A percentile compares a stretch with the other conserved stretches of the same genome.
Evolutionary conservation across 179 eudicot genomes (phyloP).

Genomic region (Silene noctiflora): DNA sequence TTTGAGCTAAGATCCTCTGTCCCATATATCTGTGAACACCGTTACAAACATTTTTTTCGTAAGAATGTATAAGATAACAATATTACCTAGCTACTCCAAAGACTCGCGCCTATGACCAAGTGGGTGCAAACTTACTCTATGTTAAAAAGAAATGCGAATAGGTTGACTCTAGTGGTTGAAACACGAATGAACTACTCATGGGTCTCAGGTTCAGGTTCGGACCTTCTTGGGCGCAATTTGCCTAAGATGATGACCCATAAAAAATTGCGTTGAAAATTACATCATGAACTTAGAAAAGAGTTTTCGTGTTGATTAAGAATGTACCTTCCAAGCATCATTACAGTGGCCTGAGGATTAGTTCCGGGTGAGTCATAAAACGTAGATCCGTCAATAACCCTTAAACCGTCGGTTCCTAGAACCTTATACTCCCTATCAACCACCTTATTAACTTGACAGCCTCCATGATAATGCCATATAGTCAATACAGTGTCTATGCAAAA

Average conservation of each 20-base stretch:
- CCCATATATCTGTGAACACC: slow-evolving; percentile 73
- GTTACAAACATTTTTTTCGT: background rate
- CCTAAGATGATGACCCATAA: no score
- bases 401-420: slow-evolving; percentile 54
- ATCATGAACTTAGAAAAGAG: background rate
- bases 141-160: no score
- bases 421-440: slow-evolving; percentile 72
- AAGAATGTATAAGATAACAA: background rate
- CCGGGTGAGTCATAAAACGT: slow-evolving; percentile 69
- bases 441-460: slow-evolving; percentile 72
- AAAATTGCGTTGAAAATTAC: background rate
- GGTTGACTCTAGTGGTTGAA: no score
- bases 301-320: background rate
- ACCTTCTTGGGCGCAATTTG: no score
- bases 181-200: no score
- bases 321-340: slow-evolving; percentile 97
- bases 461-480: slow-evolving; percentile 93
- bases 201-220: no score
- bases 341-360: slow-evolving; percentile 89
- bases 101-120: no score
- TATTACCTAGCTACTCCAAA: background rate
- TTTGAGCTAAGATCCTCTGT: slow-evolving; percentile 42
- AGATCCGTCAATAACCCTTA: slow-evolving; percentile 79
- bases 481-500: slow-evolving; percentile 74
- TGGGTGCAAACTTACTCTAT: no score